These are phyloP conservation scores for Trichoderma atrobrunneum DNA, from an alignment of 2,329 filamentous ascomycete species.

Conservation along the genomic window DNA sequence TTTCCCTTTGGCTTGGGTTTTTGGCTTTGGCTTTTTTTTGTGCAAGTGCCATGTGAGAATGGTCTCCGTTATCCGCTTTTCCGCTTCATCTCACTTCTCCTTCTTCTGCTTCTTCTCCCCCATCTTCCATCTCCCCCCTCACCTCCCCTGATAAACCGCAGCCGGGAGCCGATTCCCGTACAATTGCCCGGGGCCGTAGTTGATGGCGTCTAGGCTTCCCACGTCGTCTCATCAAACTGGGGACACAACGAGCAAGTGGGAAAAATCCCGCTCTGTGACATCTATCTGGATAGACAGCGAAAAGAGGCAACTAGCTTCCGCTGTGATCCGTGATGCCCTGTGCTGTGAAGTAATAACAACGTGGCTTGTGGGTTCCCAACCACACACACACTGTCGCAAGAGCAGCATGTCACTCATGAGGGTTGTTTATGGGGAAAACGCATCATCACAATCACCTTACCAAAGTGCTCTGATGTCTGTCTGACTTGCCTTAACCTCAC, in stretches of 20 bases:
- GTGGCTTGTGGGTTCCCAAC: slow-evolving; percentile 9
- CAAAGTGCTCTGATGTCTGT: not conserved
- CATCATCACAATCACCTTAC: not conserved
- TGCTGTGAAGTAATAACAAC: not conserved
- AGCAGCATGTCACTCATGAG: slow-evolving; percentile 3
- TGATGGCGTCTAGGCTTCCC: not conserved
- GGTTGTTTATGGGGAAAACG: not conserved
- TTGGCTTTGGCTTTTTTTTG: too few species aligned
- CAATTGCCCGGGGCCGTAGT: not conserved
- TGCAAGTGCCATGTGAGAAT: not conserved
- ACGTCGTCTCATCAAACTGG: not conserved
- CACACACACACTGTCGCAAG: not conserved
- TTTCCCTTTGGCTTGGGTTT: too few species aligned
- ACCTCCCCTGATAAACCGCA: not conserved
- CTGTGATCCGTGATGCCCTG: not conserved
- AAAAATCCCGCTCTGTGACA: not conserved
- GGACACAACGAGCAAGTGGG: not conserved
- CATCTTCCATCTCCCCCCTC: not conserved
- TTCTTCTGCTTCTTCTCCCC: not conserved
- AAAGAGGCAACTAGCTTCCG: not conserved
- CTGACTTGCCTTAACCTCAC: not conserved
- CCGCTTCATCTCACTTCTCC: not conserved
- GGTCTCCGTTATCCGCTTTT: not conserved
- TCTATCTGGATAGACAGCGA: not conserved
- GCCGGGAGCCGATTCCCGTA: not conserved